Conservation (phyloP, 345 rosid species). For the Citrus australasica region DNA sequence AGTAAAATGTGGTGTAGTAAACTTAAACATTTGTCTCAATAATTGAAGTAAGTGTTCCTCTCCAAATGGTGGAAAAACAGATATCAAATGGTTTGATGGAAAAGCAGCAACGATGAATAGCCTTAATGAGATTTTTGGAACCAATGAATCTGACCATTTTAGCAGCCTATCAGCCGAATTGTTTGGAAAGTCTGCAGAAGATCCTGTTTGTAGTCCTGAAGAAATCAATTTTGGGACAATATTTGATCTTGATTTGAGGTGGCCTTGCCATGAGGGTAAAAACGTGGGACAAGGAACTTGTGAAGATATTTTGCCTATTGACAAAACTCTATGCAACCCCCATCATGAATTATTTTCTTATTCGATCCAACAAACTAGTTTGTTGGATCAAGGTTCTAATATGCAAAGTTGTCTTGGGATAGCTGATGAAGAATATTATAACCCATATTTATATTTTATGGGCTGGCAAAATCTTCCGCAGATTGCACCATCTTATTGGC, state of each 20-base stretch:
- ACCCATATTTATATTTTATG: conserved; percentile 6
- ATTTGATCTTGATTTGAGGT: conserved; percentile 12
- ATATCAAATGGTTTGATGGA: conserved; percentile 7
- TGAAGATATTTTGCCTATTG: conserved; percentile 2
- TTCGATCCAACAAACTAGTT: conserved; percentile 2
- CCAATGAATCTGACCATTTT: conserved; percentile 3
- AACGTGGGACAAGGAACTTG: conserved; percentile 4
- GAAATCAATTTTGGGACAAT: conserved; percentile 12
- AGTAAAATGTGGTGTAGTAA: neutral
- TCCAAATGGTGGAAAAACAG: neutral
- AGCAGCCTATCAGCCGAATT: neutral
- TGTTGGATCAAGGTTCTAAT: conserved; percentile 5
- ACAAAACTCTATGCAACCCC: conserved; percentile 6
- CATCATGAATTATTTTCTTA: conserved; percentile 9
- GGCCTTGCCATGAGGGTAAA: neutral
- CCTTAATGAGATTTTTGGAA: conserved; percentile 16
- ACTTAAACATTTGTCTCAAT: neutral
- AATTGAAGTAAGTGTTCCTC: neutral
- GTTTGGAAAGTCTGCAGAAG: neutral
- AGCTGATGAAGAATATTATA: conserved; percentile 12
- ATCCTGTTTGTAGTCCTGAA: conserved; percentile 11
- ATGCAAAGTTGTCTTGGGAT: neutral
- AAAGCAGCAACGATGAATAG: conserved; percentile 4
- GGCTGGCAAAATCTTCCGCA: conserved; percentile 16
- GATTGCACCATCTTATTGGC: conserved; percentile 8